Evolutionary conservation across 192 early-diverging fungal genomes (phyloP).

Genomic region (Anaeromyces robustus): DNA sequence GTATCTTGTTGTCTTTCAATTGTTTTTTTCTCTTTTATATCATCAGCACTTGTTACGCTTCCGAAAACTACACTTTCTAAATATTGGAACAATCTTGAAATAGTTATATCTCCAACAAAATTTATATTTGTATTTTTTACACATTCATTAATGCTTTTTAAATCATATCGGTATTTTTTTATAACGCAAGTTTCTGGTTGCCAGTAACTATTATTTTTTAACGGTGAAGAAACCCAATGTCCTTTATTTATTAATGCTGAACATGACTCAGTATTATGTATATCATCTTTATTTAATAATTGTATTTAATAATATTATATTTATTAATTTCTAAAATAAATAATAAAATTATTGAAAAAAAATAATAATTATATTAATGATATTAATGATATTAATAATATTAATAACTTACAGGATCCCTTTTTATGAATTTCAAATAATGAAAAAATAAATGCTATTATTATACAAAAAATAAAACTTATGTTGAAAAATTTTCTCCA

Average conservation of each 20-base stretch:
- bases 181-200: neutral
- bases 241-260: neutral
- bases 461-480: too few species aligned
- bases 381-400: too few species aligned
- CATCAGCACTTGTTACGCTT: neutral
- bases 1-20: neutral
- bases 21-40: neutral
- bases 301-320: too few species aligned
- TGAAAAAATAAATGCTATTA: too few species aligned
- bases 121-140: neutral
- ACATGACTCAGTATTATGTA: neutral
- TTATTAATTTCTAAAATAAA: too few species aligned
- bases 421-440: too few species aligned
- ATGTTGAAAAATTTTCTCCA: too few species aligned
- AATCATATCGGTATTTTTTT: neutral
- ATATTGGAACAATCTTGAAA: neutral
- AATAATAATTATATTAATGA: too few species aligned
- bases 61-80: neutral
- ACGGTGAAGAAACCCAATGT: neutral
- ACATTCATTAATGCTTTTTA: neutral
- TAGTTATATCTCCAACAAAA: neutral
- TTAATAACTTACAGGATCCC: too few species aligned
- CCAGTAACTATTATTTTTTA: neutral
- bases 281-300: neutral
- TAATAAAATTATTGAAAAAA: too few species aligned